Conservation (phyloP, 441 rosid species). For the Populus hybrid region DNA sequence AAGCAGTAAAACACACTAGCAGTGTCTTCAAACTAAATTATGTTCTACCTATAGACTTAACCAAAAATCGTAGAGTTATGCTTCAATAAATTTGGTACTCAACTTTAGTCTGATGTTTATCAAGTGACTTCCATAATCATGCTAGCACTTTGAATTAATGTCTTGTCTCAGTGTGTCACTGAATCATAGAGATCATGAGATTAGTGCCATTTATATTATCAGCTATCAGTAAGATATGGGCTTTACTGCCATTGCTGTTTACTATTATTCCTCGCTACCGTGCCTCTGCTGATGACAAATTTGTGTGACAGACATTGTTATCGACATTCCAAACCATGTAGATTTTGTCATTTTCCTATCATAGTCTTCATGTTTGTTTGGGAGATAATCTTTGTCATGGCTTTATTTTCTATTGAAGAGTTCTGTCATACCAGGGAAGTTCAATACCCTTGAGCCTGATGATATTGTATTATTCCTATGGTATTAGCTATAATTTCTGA, state of each 20-base stretch:
- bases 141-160: neutral
- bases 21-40: neutral
- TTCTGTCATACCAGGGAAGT: neutral
- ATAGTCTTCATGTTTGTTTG: neutral
- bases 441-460: neutral
- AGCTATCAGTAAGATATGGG: neutral
- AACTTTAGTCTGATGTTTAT: neutral
- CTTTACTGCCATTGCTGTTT: neutral
- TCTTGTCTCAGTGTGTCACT: neutral
- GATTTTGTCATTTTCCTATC: neutral
- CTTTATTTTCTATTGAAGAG: neutral
- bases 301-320: neutral
- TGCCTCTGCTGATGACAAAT: neutral
- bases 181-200: neutral
- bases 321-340: neutral
- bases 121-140: neutral
- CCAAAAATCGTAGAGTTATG: neutral
- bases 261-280: neutral
- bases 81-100: neutral
- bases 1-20: neutral
- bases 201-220: neutral
- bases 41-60: neutral
- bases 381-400: neutral
- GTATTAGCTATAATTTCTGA: neutral
- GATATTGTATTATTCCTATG: neutral